Conservation (phyloP, 2,329 filamentous ascomycete genomes). For the Neophaeococcomyces aloes region DNA sequence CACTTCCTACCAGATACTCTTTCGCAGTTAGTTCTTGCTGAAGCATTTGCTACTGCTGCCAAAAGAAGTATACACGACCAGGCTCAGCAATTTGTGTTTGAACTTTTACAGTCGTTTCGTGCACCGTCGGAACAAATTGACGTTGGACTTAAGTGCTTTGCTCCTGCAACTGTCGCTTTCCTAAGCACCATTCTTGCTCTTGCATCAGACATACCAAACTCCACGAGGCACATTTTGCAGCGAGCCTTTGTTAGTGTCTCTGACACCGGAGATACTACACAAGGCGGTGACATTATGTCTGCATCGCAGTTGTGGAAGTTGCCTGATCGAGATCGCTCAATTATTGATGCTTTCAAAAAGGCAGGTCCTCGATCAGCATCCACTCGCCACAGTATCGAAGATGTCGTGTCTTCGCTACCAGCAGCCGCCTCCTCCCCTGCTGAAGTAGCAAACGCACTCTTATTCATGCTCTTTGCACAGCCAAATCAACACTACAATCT, state of each 20-base stretch:
- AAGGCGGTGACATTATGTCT: constrained; percentile 34
- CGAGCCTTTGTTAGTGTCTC: constrained; percentile 11
- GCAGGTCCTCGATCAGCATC: constrained; percentile 58
- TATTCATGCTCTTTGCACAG: constrained; percentile 56
- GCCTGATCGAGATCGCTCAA: constrained; percentile 27
- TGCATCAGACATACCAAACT: constrained; percentile 12
- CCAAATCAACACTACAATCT: constrained; percentile 54
- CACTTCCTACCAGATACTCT: constrained; percentile 89
- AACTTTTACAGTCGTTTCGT: constrained; percentile 11
- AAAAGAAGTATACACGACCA: constrained; percentile 78
- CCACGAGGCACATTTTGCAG: constrained; percentile 13
- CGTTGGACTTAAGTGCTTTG: constrained; percentile 4
- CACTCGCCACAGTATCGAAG: constrained; percentile 57
- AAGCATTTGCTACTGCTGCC: constrained; percentile 76
- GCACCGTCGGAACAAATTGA: constrained; percentile 12
- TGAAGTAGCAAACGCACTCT: constrained; percentile 69
- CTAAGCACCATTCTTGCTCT: constrained; percentile 17
- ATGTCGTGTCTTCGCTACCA: constrained; percentile 46
- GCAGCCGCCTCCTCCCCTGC: constrained; percentile 62
- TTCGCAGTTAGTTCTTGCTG: constrained; percentile 73
- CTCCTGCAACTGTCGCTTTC: constrained; percentile 11
- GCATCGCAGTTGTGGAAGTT: constrained; percentile 37
- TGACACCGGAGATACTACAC: constrained; percentile 10
- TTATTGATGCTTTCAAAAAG: constrained; percentile 22
- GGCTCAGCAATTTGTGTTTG: constrained; percentile 32